Conservation (phyloP, 805 yeast species). For the Starmerella sp. region DNA sequence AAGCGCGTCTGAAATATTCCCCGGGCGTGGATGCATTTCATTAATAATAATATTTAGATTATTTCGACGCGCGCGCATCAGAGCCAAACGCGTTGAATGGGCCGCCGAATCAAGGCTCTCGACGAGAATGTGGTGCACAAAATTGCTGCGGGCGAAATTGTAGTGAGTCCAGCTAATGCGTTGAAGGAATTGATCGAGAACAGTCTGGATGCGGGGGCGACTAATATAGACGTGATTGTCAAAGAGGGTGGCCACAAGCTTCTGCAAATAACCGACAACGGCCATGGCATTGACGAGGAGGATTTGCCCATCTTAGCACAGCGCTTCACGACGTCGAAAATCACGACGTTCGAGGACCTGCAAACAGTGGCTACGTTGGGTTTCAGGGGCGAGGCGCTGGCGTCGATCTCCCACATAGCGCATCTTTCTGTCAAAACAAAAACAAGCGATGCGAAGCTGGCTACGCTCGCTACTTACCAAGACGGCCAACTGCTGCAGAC, state of each 20-base stretch:
- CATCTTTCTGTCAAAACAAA: constrained; percentile 73
- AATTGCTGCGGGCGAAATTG: constrained; percentile 96
- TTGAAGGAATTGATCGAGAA: constrained; percentile 87
- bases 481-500: constrained; percentile 51
- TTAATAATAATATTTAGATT: neutral
- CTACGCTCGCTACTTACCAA: constrained; percentile 56
- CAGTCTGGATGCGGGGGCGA: constrained; percentile 74
- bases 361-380: constrained; percentile 68
- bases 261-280: constrained; percentile 82
- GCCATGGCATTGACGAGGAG: constrained; percentile 58
- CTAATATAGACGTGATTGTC: constrained; percentile 64
- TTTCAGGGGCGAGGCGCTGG: constrained; percentile 92
- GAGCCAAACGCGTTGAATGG: constrained; percentile 3
- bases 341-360: constrained; percentile 64
- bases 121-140: constrained; percentile 68
- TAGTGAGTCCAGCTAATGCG: constrained; percentile 88
- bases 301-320: constrained; percentile 78
- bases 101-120: constrained; percentile 28
- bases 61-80: neutral
- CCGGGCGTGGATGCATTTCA: neutral
- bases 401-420: constrained; percentile 84
- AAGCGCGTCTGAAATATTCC: no score
- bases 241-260: constrained; percentile 87
- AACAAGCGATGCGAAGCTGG: constrained; percentile 47
- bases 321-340: constrained; percentile 84